These are phyloP conservation scores for Macadamia tetraphylla DNA, from an alignment of 164 flowering plant species.

Conservation along the genomic window DNA sequence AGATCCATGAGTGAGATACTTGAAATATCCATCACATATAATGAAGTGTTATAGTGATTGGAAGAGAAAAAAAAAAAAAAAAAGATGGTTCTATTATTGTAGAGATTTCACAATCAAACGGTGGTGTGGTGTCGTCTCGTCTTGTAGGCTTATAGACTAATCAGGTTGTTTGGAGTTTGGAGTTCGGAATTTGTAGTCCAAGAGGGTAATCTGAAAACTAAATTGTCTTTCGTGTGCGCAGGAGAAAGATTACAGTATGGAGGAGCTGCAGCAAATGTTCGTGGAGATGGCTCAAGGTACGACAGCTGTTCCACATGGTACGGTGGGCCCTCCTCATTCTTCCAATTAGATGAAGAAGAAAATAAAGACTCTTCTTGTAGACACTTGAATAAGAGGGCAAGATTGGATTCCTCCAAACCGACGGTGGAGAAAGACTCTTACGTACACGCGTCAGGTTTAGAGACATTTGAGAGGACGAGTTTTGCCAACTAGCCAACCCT, in stretches of 20 bases:
- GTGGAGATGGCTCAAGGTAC: constrained; percentile 36
- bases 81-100: too few relatives aligned
- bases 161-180: too few relatives aligned
- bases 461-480: background rate
- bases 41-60: too few relatives aligned
- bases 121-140: too few relatives aligned
- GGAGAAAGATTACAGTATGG: constrained; percentile 35
- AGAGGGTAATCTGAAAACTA: too few relatives aligned
- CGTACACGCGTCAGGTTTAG: background rate
- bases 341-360: background rate
- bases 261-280: constrained; percentile 48
- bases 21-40: too few relatives aligned
- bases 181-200: too few relatives aligned
- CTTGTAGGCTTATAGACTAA: too few relatives aligned
- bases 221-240: constrained; percentile 5
- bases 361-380: constrained; percentile 2
- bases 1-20: too few relatives aligned
- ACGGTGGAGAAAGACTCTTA: background rate
- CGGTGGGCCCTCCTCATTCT: too few relatives aligned
- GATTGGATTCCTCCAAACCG: constrained; percentile 7
- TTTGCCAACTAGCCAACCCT: background rate
- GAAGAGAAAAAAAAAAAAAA: too few relatives aligned
- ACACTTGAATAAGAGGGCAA: constrained; percentile 16
- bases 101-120: too few relatives aligned
- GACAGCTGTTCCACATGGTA: background rate